Base-by-base conservation (phyloP, 2,329 filamentous ascomycete genomes). In the Hansfordia pulvinata region DNA sequence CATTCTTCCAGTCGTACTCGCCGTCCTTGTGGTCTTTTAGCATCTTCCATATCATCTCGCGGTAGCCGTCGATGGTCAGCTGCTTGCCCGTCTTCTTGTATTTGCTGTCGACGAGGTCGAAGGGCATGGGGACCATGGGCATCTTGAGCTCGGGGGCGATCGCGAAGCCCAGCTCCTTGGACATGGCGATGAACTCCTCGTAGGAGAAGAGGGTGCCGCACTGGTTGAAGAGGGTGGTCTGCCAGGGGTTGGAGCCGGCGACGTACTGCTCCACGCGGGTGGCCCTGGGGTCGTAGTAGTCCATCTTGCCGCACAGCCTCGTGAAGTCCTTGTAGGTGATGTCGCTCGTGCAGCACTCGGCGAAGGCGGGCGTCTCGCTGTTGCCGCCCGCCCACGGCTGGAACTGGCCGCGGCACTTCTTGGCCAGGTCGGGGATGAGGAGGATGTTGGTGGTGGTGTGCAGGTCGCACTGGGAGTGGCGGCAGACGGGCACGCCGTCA, bases 321-420 rank as follows among this genome's bases (percentile, higher is more conserved):
- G 71, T 69, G 58, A 70, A 80, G 50, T 82, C 77, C 23, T 58
- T 58, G 19, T 76, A 53, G 1, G 76, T 80, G 41, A 82, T 68
- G 43, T 82, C 77, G 38, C 64, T 72, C 3, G 76, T 81, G 58
- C 76, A 82, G 59, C 76, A 82, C 36, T 67, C 68, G 9, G 74
- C 76, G 10, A 53, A 59, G 2, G 76, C 76, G 1, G 56, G 41
- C n/a, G n/a, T n/a, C n/a, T n/a, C n/a, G n/a, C n/a, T n/a, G 5
- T 49, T 50, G 27, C 61, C 66, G 34, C 58, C 52, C 10, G 47
- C 47, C 4, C 69, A 62, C 0, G 74, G 67, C n/a, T 47, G 49
- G 49, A 80, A 80, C 1, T 70, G 72, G 27, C 50, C 45, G 3
- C 63, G 68, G 52, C 74, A 79, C 51, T 78, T 79, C 28, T 61